Base-by-base conservation (phyloP, 1,284 basidiomycete genomes). In the Malassezia restricta region DNA sequence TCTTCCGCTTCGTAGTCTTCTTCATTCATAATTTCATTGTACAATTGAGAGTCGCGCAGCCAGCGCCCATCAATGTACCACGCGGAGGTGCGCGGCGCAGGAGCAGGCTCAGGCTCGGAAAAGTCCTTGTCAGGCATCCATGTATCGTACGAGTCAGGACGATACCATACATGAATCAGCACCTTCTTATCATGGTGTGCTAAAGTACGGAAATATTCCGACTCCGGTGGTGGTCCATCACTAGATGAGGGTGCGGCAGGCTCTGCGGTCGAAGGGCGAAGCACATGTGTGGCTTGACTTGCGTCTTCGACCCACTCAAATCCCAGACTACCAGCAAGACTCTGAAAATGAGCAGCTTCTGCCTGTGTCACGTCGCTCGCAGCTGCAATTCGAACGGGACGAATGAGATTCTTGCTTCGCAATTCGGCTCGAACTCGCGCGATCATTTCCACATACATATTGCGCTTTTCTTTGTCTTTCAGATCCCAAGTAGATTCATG, bases 141-240 rank as follows among this genome's bases (percentile, higher is more conserved):
- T n/a, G 68, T 70, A 50, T 73, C 71, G 58, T 71, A 71, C n/a
- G 71, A 73, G 52, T 73, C 69, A 27, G 71, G 71, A 8, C 71
- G 59, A 57, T 73, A 73, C 71, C 71, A 73, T 27, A 73, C 71
- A 53, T 73, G 71, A 38, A 73, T 68, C 35, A 73, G 62, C 6
- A 70, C 66, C 17, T 64, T 59, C n/a, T 61, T 61, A 14, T 57
- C 56, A 42, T 57, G 56, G n/a, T 60, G 57, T 5, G 71, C 64
- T 6, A 73, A 51, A n/a, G 69, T 67, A 30, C 71, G 57, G 63
- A 72, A 71, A 49, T 68, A 73, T 40, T 72, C 69, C 30, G 53
- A 55, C 35, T 49, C 53, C 24, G 51, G 46, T 17, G 47, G 47
- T 35, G 39, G 43, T 9, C 38, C 43, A 15, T 28, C 15, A 8